Evolutionary conservation across 2,329 filamentous ascomycete species (phyloP).

Genomic region (Xylaria sp.): DNA sequence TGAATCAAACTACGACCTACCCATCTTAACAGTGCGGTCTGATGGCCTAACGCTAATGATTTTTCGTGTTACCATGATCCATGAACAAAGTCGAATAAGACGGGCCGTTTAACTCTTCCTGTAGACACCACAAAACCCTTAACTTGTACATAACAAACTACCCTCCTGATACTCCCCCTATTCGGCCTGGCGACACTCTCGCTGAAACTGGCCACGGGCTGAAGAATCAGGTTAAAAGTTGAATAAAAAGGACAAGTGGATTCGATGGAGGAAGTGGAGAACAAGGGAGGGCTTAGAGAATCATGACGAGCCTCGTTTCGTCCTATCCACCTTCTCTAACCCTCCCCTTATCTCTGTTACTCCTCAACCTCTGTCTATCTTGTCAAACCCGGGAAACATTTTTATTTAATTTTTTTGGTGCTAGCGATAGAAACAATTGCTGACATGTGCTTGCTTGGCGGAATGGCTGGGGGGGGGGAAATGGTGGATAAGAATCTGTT

Average conservation of each 20-base stretch:
- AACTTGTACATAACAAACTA: slow-evolving; percentile 26
- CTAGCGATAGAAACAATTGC: slow-evolving; percentile 11
- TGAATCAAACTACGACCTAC: not conserved
- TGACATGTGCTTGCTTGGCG: not conserved
- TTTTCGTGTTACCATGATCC: not conserved
- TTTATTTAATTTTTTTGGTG: not conserved
- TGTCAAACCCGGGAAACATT: not conserved
- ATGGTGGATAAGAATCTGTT: not conserved
- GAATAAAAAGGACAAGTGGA: not conserved
- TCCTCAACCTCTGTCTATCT: not conserved
- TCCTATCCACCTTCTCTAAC: not conserved
- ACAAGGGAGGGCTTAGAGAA: not conserved
- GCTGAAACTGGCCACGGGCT: slow-evolving; percentile 2
- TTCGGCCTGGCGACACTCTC: not conserved
- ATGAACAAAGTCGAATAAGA: not conserved
- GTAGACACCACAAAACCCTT: slow-evolving; percentile 18
- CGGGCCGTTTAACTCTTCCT: not conserved
- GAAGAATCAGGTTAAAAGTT: slow-evolving; percentile 14
- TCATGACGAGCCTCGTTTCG: not conserved
- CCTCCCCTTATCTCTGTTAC: not conserved
- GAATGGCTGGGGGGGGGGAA: not conserved
- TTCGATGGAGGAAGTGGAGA: not conserved
- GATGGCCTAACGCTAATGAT: not conserved
- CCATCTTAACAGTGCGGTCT: not conserved
- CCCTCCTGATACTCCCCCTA: not conserved